A percentile compares a stretch with the other conserved stretches of the same genome.
phyloP scores from a whole-genome alignment of 2,329 filamentous ascomycete genomes.

The Moelleriella libera region DNA sequence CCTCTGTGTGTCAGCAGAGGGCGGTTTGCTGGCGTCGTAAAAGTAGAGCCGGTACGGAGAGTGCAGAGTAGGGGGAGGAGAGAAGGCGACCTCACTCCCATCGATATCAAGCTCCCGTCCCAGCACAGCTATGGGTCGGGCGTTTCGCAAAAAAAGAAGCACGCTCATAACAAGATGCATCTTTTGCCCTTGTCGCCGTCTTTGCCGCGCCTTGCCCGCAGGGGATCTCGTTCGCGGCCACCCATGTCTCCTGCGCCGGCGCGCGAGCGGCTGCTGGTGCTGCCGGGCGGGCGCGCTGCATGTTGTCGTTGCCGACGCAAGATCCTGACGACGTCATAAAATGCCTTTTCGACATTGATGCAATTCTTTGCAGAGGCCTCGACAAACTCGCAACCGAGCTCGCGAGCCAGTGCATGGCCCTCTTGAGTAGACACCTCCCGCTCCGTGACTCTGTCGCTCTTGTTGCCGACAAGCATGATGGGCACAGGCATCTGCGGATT shows the following conservation, averaged over 20 bases:
- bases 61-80: no score
- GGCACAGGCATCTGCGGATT: slow-evolving; percentile 58
- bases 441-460: slow-evolving; percentile 92
- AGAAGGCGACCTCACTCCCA: no score
- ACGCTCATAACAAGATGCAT: slow-evolving; percentile 24
- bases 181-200: slow-evolving; percentile 22
- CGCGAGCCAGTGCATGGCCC: slow-evolving; percentile 78
- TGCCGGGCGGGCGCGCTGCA: slow-evolving; percentile 23
- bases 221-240: slow-evolving; percentile 15
- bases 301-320: slow-evolving; percentile 68
- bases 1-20: no score
- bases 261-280: slow-evolving; percentile 21
- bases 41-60: no score
- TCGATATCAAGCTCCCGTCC: no score
- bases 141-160: no score
- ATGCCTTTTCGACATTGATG: slow-evolving; percentile 96
- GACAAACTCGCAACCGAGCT: slow-evolving; percentile 90
- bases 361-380: slow-evolving; percentile 96
- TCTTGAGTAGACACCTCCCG: slow-evolving; percentile 95
- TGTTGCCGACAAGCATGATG: slow-evolving; percentile 97
- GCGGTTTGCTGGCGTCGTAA: no score
- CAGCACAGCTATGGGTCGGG: no score
- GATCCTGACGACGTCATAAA: slow-evolving; percentile 92
- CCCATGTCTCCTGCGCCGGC: slow-evolving; percentile 20
- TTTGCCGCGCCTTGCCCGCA: slow-evolving; percentile 18